These are phyloP conservation scores for Plasmodium malariae DNA, from an alignment of 169 alveolate species.

Conservation along the genomic window DNA sequence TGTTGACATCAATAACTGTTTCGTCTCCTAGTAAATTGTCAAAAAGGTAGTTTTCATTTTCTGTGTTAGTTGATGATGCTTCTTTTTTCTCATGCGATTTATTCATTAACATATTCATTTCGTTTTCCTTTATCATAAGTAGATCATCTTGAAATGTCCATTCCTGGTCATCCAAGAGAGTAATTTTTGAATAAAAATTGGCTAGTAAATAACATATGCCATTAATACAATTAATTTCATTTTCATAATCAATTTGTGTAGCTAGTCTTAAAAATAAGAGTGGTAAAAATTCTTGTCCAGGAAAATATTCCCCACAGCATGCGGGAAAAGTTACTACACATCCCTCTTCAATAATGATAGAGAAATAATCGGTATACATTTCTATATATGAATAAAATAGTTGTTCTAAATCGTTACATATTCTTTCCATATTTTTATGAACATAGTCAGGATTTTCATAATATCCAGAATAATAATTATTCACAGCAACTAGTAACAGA, in stretches of 20 bases:
- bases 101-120: conserved; percentile 7
- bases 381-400: conserved; percentile 40
- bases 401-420: conserved; percentile 57
- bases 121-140: conserved; percentile 45
- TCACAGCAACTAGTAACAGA: conserved; percentile 78
- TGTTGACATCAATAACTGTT: conserved; percentile 48
- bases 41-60: not conserved
- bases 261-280: conserved; percentile 74
- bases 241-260: conserved; percentile 61
- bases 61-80: not conserved
- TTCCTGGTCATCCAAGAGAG: conserved; percentile 24
- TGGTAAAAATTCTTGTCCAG: conserved; percentile 84
- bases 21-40: conserved; percentile 58
- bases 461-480: conserved; percentile 47
- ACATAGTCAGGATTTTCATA: conserved; percentile 62
- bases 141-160: conserved; percentile 70
- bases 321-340: conserved; percentile 61
- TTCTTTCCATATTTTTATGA: conserved; percentile 18
- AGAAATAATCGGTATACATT: conserved; percentile 74
- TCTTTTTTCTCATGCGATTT: not conserved
- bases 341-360: conserved; percentile 53
- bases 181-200: conserved; percentile 52
- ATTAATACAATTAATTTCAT: conserved; percentile 52
- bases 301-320: conserved; percentile 80
- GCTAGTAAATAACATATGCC: conserved; percentile 66